These are phyloP conservation scores for Amanita phalloides DNA, from an alignment of 768 basidiomycete genomes.

Conservation along the genomic window DNA sequence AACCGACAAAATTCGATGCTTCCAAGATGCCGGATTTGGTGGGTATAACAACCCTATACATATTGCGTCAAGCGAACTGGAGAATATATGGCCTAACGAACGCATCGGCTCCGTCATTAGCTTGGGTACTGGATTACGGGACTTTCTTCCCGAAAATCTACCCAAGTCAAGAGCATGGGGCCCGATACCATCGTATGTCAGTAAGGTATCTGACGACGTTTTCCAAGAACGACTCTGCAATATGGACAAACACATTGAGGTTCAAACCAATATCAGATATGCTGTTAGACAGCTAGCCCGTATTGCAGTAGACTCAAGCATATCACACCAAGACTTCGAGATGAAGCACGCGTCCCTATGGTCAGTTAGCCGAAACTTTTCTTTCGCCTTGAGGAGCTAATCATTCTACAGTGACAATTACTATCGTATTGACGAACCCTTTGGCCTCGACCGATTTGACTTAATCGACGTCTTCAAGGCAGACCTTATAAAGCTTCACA, in stretches of 20 bases:
- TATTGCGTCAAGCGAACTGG: slow-evolving; percentile 9
- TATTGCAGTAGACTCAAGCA: not conserved
- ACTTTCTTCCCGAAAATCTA: not conserved
- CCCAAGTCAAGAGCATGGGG: slow-evolving; percentile 2
- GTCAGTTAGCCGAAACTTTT: not conserved
- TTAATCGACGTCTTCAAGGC: not conserved
- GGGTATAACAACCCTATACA: slow-evolving; percentile 16
- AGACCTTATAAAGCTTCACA: not conserved
- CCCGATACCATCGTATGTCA: not conserved
- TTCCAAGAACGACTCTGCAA: not conserved
- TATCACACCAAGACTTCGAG: not conserved
- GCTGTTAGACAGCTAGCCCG: not conserved
- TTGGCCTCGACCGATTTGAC: not conserved
- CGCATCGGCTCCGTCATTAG: slow-evolving; percentile 9
- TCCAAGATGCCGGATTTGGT: slow-evolving; percentile 14
- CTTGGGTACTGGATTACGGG: slow-evolving; percentile 11
- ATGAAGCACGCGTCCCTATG: not conserved
- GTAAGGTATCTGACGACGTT: not conserved
- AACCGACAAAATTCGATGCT: slow-evolving; percentile 9
- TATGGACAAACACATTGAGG: not conserved
- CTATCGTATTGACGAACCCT: not conserved
- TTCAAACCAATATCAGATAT: not conserved
- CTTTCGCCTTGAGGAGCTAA: not conserved
- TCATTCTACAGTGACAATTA: not conserved
- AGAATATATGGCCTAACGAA: slow-evolving; percentile 11